These are phyloP conservation scores for Naganishia randhawae DNA, from an alignment of 768 basidiomycete genomes.

Conservation along the genomic window DNA sequence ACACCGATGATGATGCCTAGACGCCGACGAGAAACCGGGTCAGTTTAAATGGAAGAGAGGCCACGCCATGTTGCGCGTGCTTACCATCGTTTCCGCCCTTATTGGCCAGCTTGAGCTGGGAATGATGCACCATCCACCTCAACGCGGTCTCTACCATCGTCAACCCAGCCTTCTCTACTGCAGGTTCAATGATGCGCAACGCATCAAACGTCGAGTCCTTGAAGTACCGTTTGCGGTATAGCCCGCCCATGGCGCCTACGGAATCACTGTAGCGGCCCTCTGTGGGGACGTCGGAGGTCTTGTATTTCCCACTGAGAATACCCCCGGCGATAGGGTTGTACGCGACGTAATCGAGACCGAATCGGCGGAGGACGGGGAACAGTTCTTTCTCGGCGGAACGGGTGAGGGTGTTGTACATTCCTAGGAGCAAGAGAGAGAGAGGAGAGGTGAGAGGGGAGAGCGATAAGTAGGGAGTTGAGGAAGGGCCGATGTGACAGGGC, in stretches of 20 bases:
- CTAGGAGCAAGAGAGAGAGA: neutral
- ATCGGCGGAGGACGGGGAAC: slow-evolving; percentile 38
- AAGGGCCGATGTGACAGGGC: neutral
- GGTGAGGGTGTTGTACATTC: slow-evolving; percentile 42
- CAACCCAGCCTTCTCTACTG: slow-evolving; percentile 51
- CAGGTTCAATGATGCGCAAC: slow-evolving; percentile 54
- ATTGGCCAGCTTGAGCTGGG: slow-evolving; percentile 52
- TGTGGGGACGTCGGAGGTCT: slow-evolving; percentile 24
- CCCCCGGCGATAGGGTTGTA: slow-evolving; percentile 47
- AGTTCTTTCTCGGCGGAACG: slow-evolving; percentile 37
- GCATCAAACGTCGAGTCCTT: slow-evolving; percentile 54
- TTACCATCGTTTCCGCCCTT: slow-evolving; percentile 32
- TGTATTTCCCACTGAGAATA: slow-evolving; percentile 31
- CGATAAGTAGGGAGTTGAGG: neutral
- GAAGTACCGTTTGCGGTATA: slow-evolving; percentile 37
- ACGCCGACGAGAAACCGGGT: neutral
- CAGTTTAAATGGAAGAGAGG: neutral
- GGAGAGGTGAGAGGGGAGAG: neutral
- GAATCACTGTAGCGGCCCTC: slow-evolving; percentile 28
- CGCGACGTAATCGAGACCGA: slow-evolving; percentile 43
- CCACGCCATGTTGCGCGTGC: neutral
- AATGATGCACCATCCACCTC: slow-evolving; percentile 58
- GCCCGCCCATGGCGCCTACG: slow-evolving; percentile 20
- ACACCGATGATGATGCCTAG: slow-evolving; percentile 61
- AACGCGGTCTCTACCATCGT: slow-evolving; percentile 53